Evolutionary conservation across 2,329 filamentous ascomycete genomes (phyloP).

Genomic region (Ophiostoma novo-ulmi): DNA sequence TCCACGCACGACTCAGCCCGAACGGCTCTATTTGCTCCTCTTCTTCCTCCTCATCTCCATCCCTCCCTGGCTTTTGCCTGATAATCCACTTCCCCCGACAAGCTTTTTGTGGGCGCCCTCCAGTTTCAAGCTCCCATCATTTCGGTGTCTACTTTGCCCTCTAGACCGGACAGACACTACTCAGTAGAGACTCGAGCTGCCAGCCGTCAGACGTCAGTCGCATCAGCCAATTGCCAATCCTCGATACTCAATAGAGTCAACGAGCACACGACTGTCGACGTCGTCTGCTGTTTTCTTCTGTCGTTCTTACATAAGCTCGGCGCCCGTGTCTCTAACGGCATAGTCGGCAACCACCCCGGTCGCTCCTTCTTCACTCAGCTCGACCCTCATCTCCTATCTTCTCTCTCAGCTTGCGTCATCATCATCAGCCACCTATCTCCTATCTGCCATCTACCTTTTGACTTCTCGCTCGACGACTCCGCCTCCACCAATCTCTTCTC

Average conservation of each 20-base stretch:
- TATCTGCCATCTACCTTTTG: neutral
- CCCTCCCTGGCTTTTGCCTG: slow-evolving; percentile 4
- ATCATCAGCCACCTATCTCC: neutral
- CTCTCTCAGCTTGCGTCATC: neutral
- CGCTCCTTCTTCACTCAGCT: neutral
- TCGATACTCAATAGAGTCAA: neutral
- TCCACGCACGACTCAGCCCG: neutral
- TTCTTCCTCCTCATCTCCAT: neutral
- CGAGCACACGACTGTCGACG: neutral
- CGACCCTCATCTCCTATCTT: neutral
- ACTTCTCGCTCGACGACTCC: neutral
- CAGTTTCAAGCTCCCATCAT: neutral
- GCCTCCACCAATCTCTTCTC: neutral
- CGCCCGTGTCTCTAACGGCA: neutral
- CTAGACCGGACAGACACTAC: neutral
- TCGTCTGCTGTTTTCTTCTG: neutral
- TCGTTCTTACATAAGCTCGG: neutral
- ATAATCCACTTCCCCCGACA: neutral
- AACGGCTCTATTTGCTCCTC: neutral
- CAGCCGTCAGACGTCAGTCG: neutral
- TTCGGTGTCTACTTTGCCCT: neutral
- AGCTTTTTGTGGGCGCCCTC: slow-evolving; percentile 12
- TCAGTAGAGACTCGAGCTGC: neutral
- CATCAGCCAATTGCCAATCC: neutral
- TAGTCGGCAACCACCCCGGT: neutral